Base-by-base conservation (phyloP, 2,329 filamentous ascomycete genomes). In the Microcyclosporella mali region DNA sequence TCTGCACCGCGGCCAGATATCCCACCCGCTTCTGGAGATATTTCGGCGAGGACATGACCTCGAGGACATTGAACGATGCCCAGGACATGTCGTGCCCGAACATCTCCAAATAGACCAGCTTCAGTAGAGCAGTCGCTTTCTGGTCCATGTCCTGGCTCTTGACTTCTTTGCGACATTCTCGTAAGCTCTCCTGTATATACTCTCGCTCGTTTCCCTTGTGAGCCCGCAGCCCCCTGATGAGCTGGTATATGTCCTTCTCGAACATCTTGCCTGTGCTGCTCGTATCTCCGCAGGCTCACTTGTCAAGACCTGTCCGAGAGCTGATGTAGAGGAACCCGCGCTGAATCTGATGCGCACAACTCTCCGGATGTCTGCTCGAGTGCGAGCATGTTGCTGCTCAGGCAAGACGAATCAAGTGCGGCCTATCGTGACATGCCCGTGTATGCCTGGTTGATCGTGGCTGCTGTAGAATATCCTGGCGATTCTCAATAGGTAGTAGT, bases 11-110 rank as follows among this genome's bases (percentile, higher is more conserved):
- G 11, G 85, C 90, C 15, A 98, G 74, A 65, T 98, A 98, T 45
- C 90, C 92, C 33, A 95, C 88, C 52, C 90, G 79, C 69, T 98
- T 98, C 67, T 95, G 90, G 55, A 88, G 78, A 65, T 94, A 94
- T 64, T 95, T 97, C 36, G 84, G 75, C 30, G 88, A 94, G 29
- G 89, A 94, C 92, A 98, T 98, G 69, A 98, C 92, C 70, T 98
- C 92, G 36, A 98, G 82, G 40, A 97, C 90, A 65, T 98, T 87
- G 69, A 98, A 98, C 10, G 89, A 89, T 3, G 92, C 92, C 92
- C 92, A 98, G 2, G 90, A 95, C 92, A 98, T 98, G 68, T 97
- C 92, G 64, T 97, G 86, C 11, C 92, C 92, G 56, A 97, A 89
- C 92, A 98, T 98, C 66, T 98, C 92, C 53, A 98, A 79, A 65